Conservation (phyloP, 306 rosid species). For the Cucurbita argyrosperma region DNA sequence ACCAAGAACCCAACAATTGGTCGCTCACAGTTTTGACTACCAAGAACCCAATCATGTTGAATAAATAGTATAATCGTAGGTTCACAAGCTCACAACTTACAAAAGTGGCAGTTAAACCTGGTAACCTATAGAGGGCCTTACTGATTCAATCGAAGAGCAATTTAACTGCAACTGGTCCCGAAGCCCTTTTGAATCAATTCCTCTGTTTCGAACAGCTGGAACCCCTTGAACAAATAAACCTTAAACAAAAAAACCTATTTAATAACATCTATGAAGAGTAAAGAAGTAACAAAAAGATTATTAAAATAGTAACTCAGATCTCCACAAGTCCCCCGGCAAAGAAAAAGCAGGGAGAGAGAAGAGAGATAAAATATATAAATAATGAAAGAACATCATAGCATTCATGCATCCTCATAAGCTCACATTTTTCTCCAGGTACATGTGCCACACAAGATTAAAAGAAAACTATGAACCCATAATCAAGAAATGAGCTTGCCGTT, state of each 20-base stretch:
- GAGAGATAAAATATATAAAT: not conserved
- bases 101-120: not conserved
- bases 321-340: not conserved
- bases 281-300: not conserved
- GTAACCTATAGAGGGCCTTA: constrained; percentile 1
- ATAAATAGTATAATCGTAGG: not conserved
- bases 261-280: not conserved
- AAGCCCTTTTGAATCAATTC: not conserved
- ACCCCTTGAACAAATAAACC: constrained; percentile 1
- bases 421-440: not conserved
- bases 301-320: not conserved
- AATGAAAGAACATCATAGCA: not conserved
- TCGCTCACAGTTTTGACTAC: not conserved
- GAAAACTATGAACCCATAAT: not conserved
- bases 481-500: not conserved
- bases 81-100: not conserved
- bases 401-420: not conserved
- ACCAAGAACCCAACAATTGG: not conserved
- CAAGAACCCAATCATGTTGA: not conserved
- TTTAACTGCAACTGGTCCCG: constrained; percentile 8
- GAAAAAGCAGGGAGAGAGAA: not conserved
- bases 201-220: not conserved
- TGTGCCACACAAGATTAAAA: not conserved
- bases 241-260: not conserved
- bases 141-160: constrained; percentile 13